Base-by-base conservation (phyloP, 2,329 filamentous ascomycete genomes). In the Stagonosporopsis rhizophila region DNA sequence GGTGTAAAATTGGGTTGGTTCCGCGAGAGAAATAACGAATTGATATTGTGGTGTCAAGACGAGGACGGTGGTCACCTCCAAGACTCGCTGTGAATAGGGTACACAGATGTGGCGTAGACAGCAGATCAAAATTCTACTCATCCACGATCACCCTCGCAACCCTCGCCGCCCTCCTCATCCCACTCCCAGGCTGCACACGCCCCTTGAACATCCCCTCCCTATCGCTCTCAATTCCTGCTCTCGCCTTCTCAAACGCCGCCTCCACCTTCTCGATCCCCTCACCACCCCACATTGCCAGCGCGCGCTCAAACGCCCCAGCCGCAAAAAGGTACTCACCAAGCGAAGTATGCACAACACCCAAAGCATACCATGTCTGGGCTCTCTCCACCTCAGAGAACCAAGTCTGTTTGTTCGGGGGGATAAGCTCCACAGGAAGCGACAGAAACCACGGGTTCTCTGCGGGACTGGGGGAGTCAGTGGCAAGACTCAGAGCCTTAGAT, bases 261-360 rank as follows among this genome's bases (percentile, higher is more conserved):
- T 67, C 63, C 2, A 71, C 65, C 45, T 58, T 65, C 20, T 51
- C 50, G 15, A 55, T 50, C 7, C 58, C 48, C 1, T 59, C 62
- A 0, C 47, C 40, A 1, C 57, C 59, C 59, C 60, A 62, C 40
- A 71, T 40, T 15, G 62, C 59, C 40, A 64, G 9, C 45, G 70
- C 70, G 6, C 73, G 58, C 51, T 75, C 73, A 51, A 73, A 58
- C 45, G 72, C 72, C 0, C 72, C 73, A 2, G 70, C 71, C 4
- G 69, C 73, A 39, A 75, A 75, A 27, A 75, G 38, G 35, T 59
- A 63, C 54, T 75, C 72, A 0, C 65, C 65, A 22, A 75, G n/a
- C 8, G 56, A 58, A 34, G 62, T 62, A 38, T 75, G 73, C 14
- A 68, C 65, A n/a, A 63, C 58, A 0, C 71, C 73, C 0, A 66